A percentile compares a stretch with the other conserved stretches of the same genome.
Conservation (phyloP, 2,329 filamentous ascomycete genomes). For the Fusarium dlaminii region DNA sequence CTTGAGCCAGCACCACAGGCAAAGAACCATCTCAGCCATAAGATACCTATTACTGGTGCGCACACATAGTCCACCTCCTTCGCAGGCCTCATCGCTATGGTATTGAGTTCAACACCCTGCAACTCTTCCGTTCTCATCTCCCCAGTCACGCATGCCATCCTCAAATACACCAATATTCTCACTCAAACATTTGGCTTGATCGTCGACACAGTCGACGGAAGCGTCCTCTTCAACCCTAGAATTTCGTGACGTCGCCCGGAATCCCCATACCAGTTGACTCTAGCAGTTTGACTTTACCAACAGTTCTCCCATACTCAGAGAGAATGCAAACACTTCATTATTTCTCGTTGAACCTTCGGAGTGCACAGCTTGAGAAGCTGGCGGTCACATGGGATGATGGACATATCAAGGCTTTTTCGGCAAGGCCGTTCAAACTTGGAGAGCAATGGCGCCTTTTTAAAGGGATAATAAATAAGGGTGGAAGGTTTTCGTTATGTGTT, state of each 20-base stretch:
- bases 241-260: constrained; percentile 40
- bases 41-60: neutral
- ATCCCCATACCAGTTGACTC: constrained; percentile 32
- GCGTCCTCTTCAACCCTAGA: constrained; percentile 44
- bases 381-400: neutral
- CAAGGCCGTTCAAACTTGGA: neutral
- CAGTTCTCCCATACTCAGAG: neutral
- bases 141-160: constrained; percentile 43
- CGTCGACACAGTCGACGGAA: constrained; percentile 45
- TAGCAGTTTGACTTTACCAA: constrained; percentile 3
- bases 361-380: neutral
- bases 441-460: neutral
- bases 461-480: constrained; percentile 1
- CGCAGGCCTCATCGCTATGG: constrained; percentile 45
- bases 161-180: constrained; percentile 21
- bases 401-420: constrained; percentile 8
- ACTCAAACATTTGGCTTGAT: constrained; percentile 37
- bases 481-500: constrained; percentile 16
- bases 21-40: neutral
- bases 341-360: constrained; percentile 6
- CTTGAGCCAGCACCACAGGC: neutral
- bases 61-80: constrained; percentile 45
- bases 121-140: constrained; percentile 7
- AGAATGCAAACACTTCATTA: neutral
- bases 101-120: constrained; percentile 37